Conservation (phyloP, 2,329 filamentous ascomycete species). For the Alternaria solani region DNA sequence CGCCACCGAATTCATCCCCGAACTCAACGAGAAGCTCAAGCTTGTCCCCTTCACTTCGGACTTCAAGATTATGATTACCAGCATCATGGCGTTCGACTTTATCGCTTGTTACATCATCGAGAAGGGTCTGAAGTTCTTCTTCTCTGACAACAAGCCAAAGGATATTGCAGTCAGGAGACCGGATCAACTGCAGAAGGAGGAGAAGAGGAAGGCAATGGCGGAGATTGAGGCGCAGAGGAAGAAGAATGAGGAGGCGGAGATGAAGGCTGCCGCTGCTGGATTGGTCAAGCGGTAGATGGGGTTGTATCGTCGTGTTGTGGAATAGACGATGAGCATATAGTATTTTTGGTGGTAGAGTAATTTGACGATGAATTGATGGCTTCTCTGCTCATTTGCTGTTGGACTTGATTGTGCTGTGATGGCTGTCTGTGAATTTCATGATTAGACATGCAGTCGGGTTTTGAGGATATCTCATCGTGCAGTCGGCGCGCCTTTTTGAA, state of each 20-base stretch:
- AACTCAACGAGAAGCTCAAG: conserved; percentile 91
- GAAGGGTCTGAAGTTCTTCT: conserved; percentile 80
- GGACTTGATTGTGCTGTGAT: not conserved
- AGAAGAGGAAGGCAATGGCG: conserved; percentile 70
- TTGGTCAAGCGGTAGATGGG: conserved; percentile 11
- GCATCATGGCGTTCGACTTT: conserved; percentile 88
- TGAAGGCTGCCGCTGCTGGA: conserved; percentile 30
- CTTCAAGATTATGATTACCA: conserved; percentile 87
- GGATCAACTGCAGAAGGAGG: conserved; percentile 84
- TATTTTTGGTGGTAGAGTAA: conserved; percentile 3
- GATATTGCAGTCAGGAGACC: conserved; percentile 88
- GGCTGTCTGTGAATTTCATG: not conserved
- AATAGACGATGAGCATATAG: not conserved
- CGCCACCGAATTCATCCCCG: conserved; percentile 92
- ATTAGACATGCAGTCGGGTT: not conserved
- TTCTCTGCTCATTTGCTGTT: conserved; percentile 1
- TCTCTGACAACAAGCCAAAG: conserved; percentile 91
- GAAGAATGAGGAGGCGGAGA: conserved; percentile 44
- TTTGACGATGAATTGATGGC: not conserved
- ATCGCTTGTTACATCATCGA: conserved; percentile 87
- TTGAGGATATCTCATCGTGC: not conserved
- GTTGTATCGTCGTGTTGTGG: not conserved
- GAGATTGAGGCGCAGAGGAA: conserved; percentile 50
- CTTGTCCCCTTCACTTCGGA: conserved; percentile 88
- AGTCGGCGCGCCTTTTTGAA: not conserved